Evolutionary conservation across 2,329 filamentous ascomycete genomes (phyloP), one percentile per base, ranked within the genome.

Genomic region (Epichloe sylvatica): DNA sequence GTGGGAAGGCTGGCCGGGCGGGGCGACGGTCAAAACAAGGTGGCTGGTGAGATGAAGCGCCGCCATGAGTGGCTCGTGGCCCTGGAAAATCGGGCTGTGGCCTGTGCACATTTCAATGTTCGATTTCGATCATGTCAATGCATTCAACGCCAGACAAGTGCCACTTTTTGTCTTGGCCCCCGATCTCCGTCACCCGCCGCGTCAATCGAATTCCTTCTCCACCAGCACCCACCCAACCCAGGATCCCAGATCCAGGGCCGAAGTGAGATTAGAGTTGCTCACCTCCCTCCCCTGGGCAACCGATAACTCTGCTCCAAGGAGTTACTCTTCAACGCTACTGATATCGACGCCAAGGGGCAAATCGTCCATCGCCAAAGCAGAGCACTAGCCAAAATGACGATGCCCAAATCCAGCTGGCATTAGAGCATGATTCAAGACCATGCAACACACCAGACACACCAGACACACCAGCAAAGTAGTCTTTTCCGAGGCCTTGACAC

Each of bases 21-120:
- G 55, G 59, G 62, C 57, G 55, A 57, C 54, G 54, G 54, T 37
- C 44, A 56, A 64, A 65, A 60, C 57, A 52, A 55, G 58, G 63
- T 57, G 60, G 60, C 63, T 65, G 63, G 63, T 52, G 59, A 51
- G 38, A n/a, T 21, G 45, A 42, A 35, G 30, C 5, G 30, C 19
- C 38, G 21, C 15, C 15, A 5, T 19, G 46, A 43, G 17, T 49
- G 42, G 47, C 34, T 25, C 23, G 19, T 37, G 11, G 34, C 19
- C 15, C 34, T 11, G 17, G 34, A 37, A 13, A 13, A 19, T 19
- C n/a, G 35, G 25, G 8, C 25, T 30, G 25, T 37, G 35, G 25
- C 25, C 25, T 30, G 25, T 30, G 25, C 25, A 9, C 8, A 11
- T 30, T 30, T 30, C 8, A 30, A 30, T 4, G 30, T 30, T 37